These are phyloP conservation scores for Podaxis sp. DNA, from an alignment of 768 basidiomycete genomes.

Conservation along the genomic window DNA sequence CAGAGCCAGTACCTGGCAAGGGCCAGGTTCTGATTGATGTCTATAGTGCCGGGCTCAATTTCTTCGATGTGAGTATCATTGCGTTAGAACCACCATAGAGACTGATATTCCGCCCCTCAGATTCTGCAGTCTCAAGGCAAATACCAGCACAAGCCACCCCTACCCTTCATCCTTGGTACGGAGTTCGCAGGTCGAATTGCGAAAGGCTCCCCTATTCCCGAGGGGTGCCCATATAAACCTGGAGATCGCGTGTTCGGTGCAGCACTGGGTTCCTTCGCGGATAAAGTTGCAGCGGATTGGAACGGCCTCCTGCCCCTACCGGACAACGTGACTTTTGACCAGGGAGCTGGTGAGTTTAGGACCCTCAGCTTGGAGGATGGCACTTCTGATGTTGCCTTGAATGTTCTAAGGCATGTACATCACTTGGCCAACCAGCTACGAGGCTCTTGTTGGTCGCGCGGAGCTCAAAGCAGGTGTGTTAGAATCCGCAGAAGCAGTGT, in stretches of 20 bases:
- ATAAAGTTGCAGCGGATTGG: conserved; percentile 59
- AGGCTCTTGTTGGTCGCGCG: conserved; percentile 84
- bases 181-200: conserved; percentile 85
- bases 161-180: conserved; percentile 81
- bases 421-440: conserved; percentile 94
- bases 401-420: conserved; percentile 60
- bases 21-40: conserved; percentile 72
- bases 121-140: conserved; percentile 88
- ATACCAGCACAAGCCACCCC: conserved; percentile 78
- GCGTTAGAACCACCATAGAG: neutral
- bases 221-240: conserved; percentile 69
- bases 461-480: conserved; percentile 65
- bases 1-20: conserved; percentile 49
- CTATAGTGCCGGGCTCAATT: conserved; percentile 72
- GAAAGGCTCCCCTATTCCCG: conserved; percentile 66
- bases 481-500: neutral
- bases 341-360: conserved; percentile 68
- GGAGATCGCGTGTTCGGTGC: conserved; percentile 91
- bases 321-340: conserved; percentile 70
- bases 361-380: neutral
- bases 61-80: conserved; percentile 53
- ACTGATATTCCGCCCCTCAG: conserved; percentile 27
- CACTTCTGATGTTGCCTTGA: neutral
- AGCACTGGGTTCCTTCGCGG: conserved; percentile 75
- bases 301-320: conserved; percentile 61